Evolutionary conservation across 1,284 basidiomycete species (phyloP), one percentile per base, ranked within the genome.

Genomic region (Rhodotorula sp.): DNA sequence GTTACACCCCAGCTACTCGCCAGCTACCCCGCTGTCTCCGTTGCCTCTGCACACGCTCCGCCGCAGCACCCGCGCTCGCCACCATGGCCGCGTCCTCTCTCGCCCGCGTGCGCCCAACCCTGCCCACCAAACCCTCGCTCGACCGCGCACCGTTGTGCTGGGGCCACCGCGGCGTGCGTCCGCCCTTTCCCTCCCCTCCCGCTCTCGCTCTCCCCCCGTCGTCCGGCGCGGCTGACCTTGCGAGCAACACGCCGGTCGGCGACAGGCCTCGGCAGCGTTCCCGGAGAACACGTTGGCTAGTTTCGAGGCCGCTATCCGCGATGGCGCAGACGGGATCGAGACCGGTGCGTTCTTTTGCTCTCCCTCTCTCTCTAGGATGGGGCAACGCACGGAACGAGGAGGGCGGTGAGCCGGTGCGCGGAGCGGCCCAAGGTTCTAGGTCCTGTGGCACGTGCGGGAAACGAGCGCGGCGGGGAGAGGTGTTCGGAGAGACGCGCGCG

Each of bases 251-350:
- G 34, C 6, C 10, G 56, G 62, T 64, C 51, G 51, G 62, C 77
- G 51, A 63, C 77, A 92, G 91, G 92, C 92, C 56, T 93, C 91
- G 28, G 87, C 90, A 30, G 84, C 85, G 24, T 94, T 86, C 81
- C 93, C 77, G 13, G 75, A 81, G 76, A 74, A 71, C 67, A 72
- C 73, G 28, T 37, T 68, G 26, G 70, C 67, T 4, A 92, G 91
- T 80, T 97, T 97, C 81, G 88, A 93, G 79, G 90, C 89, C 73
- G 94, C 94, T 73, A 92, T 95, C 74, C 87, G 87, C 59, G 92
- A 94, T 80, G 94, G 94, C 68, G 90, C 93, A 58, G 91, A 96
- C 80, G 94, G 92, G 77, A 92, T 97, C 77, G 94, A 97, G 85
- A 93, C 90, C 79, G 84, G 83, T 83, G 61, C 71, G 83, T 77